phyloP scores from a whole-genome alignment of 139 green algal species.

The Pseudopediastrum boryanum region DNA sequence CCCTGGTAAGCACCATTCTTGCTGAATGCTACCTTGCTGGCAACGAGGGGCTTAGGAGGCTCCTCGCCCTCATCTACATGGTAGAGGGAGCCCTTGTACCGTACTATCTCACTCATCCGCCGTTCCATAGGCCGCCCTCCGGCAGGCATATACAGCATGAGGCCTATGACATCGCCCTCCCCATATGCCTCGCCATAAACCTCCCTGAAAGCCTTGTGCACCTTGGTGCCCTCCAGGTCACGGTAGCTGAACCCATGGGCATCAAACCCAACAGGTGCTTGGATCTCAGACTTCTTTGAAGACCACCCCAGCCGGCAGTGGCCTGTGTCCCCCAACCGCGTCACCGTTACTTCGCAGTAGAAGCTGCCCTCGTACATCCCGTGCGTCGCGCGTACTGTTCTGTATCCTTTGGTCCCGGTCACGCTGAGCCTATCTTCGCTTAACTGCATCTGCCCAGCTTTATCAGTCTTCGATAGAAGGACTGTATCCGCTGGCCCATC shows the following conservation, averaged over 20 bases:
- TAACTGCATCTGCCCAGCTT: conserved; percentile 65
- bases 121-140: conserved; percentile 50
- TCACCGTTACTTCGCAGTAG: conserved; percentile 80
- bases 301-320: conserved; percentile 79
- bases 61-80: conserved; percentile 8
- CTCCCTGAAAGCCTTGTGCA: conserved; percentile 43
- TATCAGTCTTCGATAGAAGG: conserved; percentile 58
- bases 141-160: conserved; percentile 73
- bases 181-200: conserved; percentile 53
- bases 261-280: conserved; percentile 87
- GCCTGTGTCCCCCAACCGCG: conserved; percentile 66
- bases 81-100: conserved; percentile 57
- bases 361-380: conserved; percentile 66
- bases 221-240: conserved; percentile 77
- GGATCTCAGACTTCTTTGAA: conserved; percentile 74
- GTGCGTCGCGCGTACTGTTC: conserved; percentile 72
- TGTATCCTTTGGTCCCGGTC: conserved; percentile 74
- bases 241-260: conserved; percentile 73
- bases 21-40: conserved; percentile 71
- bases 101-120: conserved; percentile 57
- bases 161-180: conserved; percentile 62
- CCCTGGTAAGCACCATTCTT: conserved; percentile 78
- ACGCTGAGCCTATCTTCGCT: conserved; percentile 58
- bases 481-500: conserved; percentile 33
- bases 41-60: conserved; percentile 19